Conservation (phyloP, 768 basidiomycete species). For the Collybia nuda region DNA sequence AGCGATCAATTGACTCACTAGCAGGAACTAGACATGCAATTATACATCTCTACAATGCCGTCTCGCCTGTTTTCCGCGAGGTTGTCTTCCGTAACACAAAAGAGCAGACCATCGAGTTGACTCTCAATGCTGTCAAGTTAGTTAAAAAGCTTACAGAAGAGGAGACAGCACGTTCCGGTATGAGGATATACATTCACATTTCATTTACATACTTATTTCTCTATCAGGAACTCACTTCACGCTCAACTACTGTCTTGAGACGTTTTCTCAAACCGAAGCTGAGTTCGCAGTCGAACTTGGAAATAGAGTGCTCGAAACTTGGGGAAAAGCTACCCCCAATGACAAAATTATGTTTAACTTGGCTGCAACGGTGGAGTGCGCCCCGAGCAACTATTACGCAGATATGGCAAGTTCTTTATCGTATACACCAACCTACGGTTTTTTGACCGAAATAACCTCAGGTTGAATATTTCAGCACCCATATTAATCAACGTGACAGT, state of each 20-base stretch:
- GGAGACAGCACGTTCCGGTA: constrained; percentile 59
- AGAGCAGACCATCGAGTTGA: constrained; percentile 73
- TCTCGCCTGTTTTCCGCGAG: constrained; percentile 72
- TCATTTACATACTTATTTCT: not conserved
- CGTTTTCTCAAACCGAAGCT: constrained; percentile 82
- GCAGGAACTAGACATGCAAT: constrained; percentile 75
- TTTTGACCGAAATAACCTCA: constrained; percentile 19
- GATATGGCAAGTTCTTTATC: constrained; percentile 53
- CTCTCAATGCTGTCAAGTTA: constrained; percentile 67
- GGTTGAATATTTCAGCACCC: constrained; percentile 76
- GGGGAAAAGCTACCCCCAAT: constrained; percentile 65
- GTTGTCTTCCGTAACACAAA: constrained; percentile 80
- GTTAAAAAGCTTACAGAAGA: constrained; percentile 69
- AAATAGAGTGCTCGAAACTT: constrained; percentile 67
- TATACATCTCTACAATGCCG: constrained; percentile 88
- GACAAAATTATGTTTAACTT: constrained; percentile 82
- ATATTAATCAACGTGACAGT: constrained; percentile 71
- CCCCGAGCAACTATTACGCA: constrained; percentile 85
- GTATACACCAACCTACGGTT: not conserved
- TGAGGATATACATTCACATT: no score
- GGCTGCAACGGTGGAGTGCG: constrained; percentile 82
- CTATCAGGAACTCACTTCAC: constrained; percentile 60
- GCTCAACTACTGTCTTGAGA: constrained; percentile 85
- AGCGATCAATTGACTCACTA: constrained; percentile 68
- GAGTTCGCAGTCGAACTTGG: constrained; percentile 79